These are phyloP conservation scores for Uromyces viciae-fabae DNA, from an alignment of 1,284 basidiomycete genomes.

Conservation along the genomic window DNA sequence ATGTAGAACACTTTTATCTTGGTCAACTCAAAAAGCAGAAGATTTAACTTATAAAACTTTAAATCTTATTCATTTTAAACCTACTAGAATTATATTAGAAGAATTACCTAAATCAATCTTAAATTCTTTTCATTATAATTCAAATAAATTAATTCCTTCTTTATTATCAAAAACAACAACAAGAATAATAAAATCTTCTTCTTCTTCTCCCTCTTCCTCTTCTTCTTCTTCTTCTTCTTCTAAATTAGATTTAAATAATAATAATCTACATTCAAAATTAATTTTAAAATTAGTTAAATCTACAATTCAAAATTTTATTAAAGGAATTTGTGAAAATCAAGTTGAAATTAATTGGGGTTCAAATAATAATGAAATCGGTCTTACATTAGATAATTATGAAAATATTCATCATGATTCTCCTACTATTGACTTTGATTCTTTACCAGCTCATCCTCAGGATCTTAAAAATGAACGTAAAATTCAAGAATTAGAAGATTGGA, in stretches of 20 bases:
- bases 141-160: too few relatives aligned
- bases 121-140: too few relatives aligned
- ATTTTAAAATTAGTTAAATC: conserved; percentile 7
- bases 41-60: conserved; percentile 8
- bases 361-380: too few relatives aligned
- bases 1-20: conserved; percentile 36
- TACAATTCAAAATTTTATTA: conserved; percentile 9
- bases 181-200: too few relatives aligned
- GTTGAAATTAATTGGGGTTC: conserved; percentile 29
- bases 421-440: background rate
- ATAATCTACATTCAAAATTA: background rate
- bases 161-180: background rate
- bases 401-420: background rate
- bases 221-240: too few relatives aligned
- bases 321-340: conserved; percentile 26
- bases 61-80: conserved; percentile 21
- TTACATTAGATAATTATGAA: background rate
- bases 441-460: conserved; percentile 38
- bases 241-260: too few relatives aligned
- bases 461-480: conserved; percentile 22
- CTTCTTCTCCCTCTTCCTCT: too few relatives aligned
- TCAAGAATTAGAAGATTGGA: conserved; percentile 24
- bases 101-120: too few relatives aligned
- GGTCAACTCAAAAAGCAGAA: conserved; percentile 37
- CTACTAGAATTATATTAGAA: background rate